Evolutionary conservation across 1,139 yeast genomes (phyloP).

Genomic region (Candida pseudoviswanathii): DNA sequence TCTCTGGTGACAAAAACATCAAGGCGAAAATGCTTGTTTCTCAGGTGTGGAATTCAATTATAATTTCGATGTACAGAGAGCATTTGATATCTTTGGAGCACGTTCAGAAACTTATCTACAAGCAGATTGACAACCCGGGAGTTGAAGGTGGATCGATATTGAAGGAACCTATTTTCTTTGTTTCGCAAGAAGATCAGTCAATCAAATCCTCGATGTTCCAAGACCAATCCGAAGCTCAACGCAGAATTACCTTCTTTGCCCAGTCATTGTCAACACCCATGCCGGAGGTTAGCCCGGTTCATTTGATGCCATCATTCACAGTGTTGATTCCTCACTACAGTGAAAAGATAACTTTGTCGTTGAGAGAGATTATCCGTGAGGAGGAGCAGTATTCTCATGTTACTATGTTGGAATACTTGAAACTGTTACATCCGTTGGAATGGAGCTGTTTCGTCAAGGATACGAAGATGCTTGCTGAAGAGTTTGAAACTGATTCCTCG

Average conservation of each 20-base stretch:
- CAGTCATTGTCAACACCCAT: conserved; percentile 56
- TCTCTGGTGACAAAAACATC: conserved; percentile 27
- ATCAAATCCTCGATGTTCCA: conserved; percentile 35
- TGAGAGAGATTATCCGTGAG: conserved; percentile 49
- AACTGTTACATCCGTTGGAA: conserved; percentile 51
- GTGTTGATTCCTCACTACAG: conserved; percentile 55
- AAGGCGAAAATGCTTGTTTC: conserved; percentile 43
- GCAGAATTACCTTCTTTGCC: conserved; percentile 57
- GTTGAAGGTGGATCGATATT: conserved; percentile 28
- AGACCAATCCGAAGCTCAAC: conserved; percentile 47
- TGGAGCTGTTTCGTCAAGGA: conserved; percentile 56
- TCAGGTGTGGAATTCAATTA: conserved; percentile 55
- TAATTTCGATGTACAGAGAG: conserved; percentile 60
- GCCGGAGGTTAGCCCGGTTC: conserved; percentile 46
- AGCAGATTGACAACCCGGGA: conserved; percentile 29
- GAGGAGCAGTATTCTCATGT: conserved; percentile 52
- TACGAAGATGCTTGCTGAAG: conserved; percentile 51
- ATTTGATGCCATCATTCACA: conserved; percentile 52
- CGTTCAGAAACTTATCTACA: conserved; percentile 49
- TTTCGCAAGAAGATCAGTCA: conserved; percentile 53
- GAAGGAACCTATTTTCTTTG: conserved; percentile 51
- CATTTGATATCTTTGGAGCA: conserved; percentile 54
- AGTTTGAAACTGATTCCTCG: conserved; percentile 35
- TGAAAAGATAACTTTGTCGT: conserved; percentile 50
- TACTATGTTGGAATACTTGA: conserved; percentile 53